Evolutionary conservation across 2,329 filamentous ascomycete species (phyloP).

Genomic region (Sordariomycetes sp.): DNA sequence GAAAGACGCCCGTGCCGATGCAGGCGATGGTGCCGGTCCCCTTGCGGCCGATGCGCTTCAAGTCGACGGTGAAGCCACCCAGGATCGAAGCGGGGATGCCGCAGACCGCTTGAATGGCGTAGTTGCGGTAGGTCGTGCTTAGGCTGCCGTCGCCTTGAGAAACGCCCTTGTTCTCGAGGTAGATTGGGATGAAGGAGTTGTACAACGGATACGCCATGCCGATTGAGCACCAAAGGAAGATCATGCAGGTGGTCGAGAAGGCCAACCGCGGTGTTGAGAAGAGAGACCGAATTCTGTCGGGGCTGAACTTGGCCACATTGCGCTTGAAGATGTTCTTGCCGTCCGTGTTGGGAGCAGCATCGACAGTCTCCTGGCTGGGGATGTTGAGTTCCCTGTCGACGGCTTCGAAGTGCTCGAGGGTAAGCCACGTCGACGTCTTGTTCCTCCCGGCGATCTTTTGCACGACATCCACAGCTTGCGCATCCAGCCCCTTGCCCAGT

Average conservation of each 20-base stretch:
- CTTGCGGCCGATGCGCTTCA: constrained; percentile 11
- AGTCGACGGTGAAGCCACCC: constrained; percentile 11
- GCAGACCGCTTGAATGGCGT: constrained; percentile 12
- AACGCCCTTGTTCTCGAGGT: constrained; percentile 15
- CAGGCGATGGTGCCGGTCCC: constrained; percentile 10
- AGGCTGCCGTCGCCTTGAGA: constrained; percentile 5
- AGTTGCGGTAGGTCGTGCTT: constrained; percentile 8
- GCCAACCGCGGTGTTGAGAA: constrained; percentile 44
- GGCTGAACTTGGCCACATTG: constrained; percentile 41
- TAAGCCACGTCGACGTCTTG: constrained; percentile 13
- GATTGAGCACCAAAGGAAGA: constrained; percentile 48
- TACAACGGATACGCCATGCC: constrained; percentile 49
- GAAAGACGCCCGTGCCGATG: constrained; percentile 10
- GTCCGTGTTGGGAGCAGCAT: constrained; percentile 3
- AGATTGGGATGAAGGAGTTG: constrained; percentile 33
- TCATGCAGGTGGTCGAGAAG: constrained; percentile 42
- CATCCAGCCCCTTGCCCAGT: constrained; percentile 24
- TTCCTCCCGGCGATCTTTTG: constrained; percentile 25
- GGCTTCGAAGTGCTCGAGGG: constrained; percentile 11
- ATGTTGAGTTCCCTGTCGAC: constrained; percentile 9
- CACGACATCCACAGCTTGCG: constrained; percentile 30
- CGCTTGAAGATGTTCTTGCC: constrained; percentile 23
- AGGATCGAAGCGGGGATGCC: constrained; percentile 11
- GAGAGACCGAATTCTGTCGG: constrained; percentile 41
- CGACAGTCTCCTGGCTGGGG: neutral